A percentile compares a stretch with the other conserved stretches of the same genome.
phyloP scores from a whole-genome alignment of 129 eudicot species.

The Pittosporum tobira region DNA sequence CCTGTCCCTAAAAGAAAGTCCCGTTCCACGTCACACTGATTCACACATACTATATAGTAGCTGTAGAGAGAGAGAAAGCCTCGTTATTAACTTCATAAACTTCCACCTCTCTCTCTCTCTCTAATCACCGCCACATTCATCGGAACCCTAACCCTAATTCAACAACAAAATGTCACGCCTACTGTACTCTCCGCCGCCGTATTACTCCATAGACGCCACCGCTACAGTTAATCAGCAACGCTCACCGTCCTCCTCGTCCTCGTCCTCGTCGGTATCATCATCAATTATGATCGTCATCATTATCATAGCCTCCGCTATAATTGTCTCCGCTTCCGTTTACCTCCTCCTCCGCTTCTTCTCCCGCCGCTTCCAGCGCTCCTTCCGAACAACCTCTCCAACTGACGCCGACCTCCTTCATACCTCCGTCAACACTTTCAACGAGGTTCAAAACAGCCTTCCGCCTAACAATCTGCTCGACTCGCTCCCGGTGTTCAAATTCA shows the following conservation, averaged over 20 bases:
- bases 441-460: conserved; percentile 10
- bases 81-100: neutral
- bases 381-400: conserved; percentile 21
- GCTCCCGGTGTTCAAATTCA: conserved; percentile 64
- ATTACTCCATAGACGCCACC: conserved; percentile 9
- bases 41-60: too few species aligned
- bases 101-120: neutral
- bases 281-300: conserved; percentile 40
- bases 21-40: neutral
- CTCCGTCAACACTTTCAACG: conserved; percentile 3
- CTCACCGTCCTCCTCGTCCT: conserved; percentile 2
- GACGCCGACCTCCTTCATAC: conserved; percentile 15
- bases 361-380: conserved; percentile 44
- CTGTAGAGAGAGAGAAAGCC: too few species aligned
- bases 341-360: conserved; percentile 57
- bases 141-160: conserved; percentile 2
- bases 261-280: conserved; percentile 28
- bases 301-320: conserved; percentile 53
- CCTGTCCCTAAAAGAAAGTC: too few species aligned
- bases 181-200: neutral
- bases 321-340: conserved; percentile 60
- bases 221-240: conserved; percentile 2
- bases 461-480: conserved; percentile 26
- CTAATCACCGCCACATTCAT: conserved; percentile 5
- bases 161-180: neutral